Evolutionary conservation across 1,139 yeast genomes (phyloP).

Genomic region (Spathaspora jeffriesii): DNA sequence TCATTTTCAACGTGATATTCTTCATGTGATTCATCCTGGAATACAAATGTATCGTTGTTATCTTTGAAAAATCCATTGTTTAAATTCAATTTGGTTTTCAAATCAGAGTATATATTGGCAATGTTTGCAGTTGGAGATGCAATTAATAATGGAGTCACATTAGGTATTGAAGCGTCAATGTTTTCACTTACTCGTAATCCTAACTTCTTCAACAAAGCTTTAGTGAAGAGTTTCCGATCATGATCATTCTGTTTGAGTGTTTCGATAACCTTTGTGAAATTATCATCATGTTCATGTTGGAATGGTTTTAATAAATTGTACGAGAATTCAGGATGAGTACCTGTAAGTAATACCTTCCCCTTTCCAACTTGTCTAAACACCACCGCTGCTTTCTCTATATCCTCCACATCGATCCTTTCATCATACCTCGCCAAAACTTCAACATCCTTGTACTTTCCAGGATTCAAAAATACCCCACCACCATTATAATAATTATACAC

Average conservation of each 20-base stretch:
- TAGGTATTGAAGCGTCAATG: slow-evolving; percentile 55
- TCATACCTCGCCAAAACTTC: slow-evolving; percentile 72
- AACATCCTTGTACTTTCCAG: slow-evolving; percentile 57
- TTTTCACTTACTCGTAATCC: slow-evolving; percentile 68
- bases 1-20: slow-evolving; percentile 10
- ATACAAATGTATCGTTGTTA: slow-evolving; percentile 52
- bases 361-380: slow-evolving; percentile 67
- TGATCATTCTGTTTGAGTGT: slow-evolving; percentile 44
- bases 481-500: slow-evolving; percentile 71
- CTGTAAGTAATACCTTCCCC: slow-evolving; percentile 79
- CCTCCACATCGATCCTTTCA: slow-evolving; percentile 37
- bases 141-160: slow-evolving; percentile 63
- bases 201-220: slow-evolving; percentile 52
- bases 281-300: slow-evolving; percentile 16
- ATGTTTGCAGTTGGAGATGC: slow-evolving; percentile 28
- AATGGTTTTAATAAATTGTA: slow-evolving; percentile 47
- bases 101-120: slow-evolving; percentile 24
- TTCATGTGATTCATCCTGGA: slow-evolving; percentile 31
- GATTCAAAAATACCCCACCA: slow-evolving; percentile 83
- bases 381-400: slow-evolving; percentile 64
- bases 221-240: slow-evolving; percentile 55
- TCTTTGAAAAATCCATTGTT: slow-evolving; percentile 46
- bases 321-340: slow-evolving; percentile 89
- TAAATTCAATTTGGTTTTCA: slow-evolving; percentile 44
- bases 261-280: slow-evolving; percentile 36